Conservation (phyloP, 2,329 filamentous ascomycete species). For the Trichoderma sp. region DNA sequence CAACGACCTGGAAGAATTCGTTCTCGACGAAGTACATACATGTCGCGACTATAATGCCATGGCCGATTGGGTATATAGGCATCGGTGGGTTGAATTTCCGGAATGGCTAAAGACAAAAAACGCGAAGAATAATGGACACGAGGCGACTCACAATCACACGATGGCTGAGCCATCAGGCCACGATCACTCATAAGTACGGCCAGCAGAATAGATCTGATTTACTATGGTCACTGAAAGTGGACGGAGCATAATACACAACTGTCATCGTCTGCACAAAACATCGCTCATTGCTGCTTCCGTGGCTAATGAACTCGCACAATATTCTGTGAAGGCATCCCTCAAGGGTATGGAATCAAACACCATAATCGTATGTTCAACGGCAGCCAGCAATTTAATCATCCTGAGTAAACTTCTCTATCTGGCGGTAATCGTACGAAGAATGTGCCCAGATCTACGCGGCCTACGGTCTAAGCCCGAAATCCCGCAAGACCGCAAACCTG, state of each 20-base stretch:
- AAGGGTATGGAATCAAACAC: not conserved
- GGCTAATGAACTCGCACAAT: not conserved
- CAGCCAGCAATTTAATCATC: not conserved
- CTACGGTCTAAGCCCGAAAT: not conserved
- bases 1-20: constrained; percentile 23
- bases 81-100: constrained; percentile 23
- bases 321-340: not conserved
- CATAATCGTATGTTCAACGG: not conserved
- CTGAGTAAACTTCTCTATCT: not conserved
- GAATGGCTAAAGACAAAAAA: constrained; percentile 7
- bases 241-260: not conserved
- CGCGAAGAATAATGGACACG: not conserved
- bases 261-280: not conserved
- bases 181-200: not conserved
- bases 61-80: constrained; percentile 24
- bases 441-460: not conserved
- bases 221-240: not conserved
- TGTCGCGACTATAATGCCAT: constrained; percentile 23
- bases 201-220: not conserved
- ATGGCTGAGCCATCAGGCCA: not conserved
- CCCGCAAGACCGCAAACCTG: not conserved
- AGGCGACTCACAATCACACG: not conserved
- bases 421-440: not conserved
- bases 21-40: constrained; percentile 21
- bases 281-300: not conserved